Evolutionary conservation across 2,329 filamentous ascomycete species (phyloP).

Genomic region (Diaporthe helianthi): DNA sequence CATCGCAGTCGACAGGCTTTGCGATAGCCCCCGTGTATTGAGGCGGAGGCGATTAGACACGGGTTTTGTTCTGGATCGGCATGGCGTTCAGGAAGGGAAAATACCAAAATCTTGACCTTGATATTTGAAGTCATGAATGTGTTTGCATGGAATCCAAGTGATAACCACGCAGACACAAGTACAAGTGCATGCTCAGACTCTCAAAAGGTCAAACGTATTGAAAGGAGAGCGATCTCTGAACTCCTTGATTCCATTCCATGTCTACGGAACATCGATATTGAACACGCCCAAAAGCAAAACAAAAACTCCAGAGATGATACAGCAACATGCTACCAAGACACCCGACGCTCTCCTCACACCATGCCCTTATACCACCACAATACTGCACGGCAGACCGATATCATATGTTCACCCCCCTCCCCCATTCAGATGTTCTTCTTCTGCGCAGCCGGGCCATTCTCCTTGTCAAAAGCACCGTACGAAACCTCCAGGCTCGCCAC

Average conservation of each 20-base stretch:
- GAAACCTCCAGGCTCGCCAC: constrained; percentile 84
- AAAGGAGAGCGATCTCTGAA: background rate
- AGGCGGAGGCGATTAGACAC: background rate
- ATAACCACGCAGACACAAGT: background rate
- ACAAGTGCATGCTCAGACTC: background rate
- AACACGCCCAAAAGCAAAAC: constrained; percentile 9
- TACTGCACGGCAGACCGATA: constrained; percentile 43
- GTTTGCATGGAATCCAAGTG: background rate
- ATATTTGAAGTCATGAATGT: background rate
- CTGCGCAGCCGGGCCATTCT: constrained; percentile 86
- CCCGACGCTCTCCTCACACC: background rate
- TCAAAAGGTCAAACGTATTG: background rate
- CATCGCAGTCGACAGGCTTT: background rate
- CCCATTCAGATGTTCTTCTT: constrained; percentile 69
- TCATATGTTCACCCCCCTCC: background rate
- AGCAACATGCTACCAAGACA: constrained; percentile 10
- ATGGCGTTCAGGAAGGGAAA: constrained; percentile 32
- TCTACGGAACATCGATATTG: constrained; percentile 6
- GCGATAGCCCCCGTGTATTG: too few relatives aligned
- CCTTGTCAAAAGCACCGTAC: constrained; percentile 96
- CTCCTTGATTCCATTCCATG: background rate
- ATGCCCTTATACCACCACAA: constrained; percentile 23
- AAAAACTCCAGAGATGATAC: constrained; percentile 11
- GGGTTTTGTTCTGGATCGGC: constrained; percentile 4
- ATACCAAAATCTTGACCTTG: background rate